Conservation (phyloP, 768 basidiomycete species). For the Coprinopsis strossmayeri region DNA sequence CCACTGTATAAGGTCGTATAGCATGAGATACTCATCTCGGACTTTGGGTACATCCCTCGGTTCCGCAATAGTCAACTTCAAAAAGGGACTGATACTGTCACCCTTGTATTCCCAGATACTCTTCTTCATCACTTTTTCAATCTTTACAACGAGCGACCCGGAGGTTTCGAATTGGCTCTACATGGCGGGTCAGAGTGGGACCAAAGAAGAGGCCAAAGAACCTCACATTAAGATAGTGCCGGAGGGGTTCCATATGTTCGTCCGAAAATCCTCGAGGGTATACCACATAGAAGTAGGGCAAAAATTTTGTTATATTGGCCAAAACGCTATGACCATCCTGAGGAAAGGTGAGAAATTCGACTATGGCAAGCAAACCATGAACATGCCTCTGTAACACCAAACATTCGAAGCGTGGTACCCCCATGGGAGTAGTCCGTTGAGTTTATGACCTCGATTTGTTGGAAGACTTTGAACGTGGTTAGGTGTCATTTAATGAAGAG, state of each 20-base stretch:
- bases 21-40: constrained; percentile 64
- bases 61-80: constrained; percentile 75
- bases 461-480: constrained; percentile 57
- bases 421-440: constrained; percentile 38
- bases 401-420: constrained; percentile 57
- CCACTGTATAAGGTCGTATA: neutral
- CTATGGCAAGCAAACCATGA: neutral
- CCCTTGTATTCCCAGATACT: constrained; percentile 88
- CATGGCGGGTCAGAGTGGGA: neutral
- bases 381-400: constrained; percentile 82
- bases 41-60: constrained; percentile 80
- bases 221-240: constrained; percentile 69
- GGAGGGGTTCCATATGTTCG: constrained; percentile 61
- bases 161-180: constrained; percentile 26
- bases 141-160: constrained; percentile 26
- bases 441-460: constrained; percentile 91
- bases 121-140: constrained; percentile 58
- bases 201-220: neutral
- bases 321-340: constrained; percentile 88
- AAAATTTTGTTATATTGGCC: constrained; percentile 72
- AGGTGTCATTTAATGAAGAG: neutral
- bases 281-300: constrained; percentile 91
- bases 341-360: constrained; percentile 1
- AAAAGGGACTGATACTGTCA: constrained; percentile 70
- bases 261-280: constrained; percentile 77